Evolutionary conservation across 2,329 filamentous ascomycete species (phyloP).

Genomic region (Pleomassaria siparia): DNA sequence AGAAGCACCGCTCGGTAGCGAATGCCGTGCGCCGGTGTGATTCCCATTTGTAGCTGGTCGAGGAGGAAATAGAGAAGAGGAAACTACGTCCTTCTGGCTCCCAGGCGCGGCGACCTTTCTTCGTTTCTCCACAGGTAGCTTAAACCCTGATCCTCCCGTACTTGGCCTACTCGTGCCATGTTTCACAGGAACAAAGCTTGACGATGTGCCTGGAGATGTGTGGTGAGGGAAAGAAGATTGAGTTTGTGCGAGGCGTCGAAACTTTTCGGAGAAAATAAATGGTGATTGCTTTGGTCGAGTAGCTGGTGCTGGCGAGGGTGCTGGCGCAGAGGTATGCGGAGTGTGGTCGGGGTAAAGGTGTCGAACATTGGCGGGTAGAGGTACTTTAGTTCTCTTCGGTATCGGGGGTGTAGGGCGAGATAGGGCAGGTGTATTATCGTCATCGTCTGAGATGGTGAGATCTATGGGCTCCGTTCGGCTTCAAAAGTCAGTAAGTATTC

Average conservation of each 20-base stretch:
- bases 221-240: not conserved
- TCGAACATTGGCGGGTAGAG: not conserved
- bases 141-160: not conserved
- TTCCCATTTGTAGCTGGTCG: not conserved
- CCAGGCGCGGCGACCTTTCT: slow-evolving; percentile 17
- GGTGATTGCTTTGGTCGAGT: slow-evolving; percentile 3
- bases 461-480: slow-evolving; percentile 22
- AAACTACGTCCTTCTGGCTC: not conserved
- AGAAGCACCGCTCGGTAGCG: not conserved
- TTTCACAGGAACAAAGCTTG: not conserved
- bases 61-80: not conserved
- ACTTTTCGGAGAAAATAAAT: slow-evolving; percentile 8
- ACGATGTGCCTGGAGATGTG: not conserved
- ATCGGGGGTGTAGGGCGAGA: not conserved
- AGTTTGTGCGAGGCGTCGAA: slow-evolving; percentile 1
- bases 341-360: not conserved
- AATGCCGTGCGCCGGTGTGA: not conserved
- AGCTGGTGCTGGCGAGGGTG: not conserved
- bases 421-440: slow-evolving; percentile 2
- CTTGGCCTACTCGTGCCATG: not conserved
- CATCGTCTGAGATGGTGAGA: slow-evolving; percentile 22
- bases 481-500: slow-evolving; percentile 14
- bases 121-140: slow-evolving; percentile 21
- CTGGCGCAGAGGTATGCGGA: too few relatives aligned
- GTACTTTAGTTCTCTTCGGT: slow-evolving; percentile 3